Percentiles rank a stretch among this genome's conserved stretches.
phyloP scores from a whole-genome alignment of 2,329 filamentous ascomycete species.

The Paecilomyces fulvus region DNA sequence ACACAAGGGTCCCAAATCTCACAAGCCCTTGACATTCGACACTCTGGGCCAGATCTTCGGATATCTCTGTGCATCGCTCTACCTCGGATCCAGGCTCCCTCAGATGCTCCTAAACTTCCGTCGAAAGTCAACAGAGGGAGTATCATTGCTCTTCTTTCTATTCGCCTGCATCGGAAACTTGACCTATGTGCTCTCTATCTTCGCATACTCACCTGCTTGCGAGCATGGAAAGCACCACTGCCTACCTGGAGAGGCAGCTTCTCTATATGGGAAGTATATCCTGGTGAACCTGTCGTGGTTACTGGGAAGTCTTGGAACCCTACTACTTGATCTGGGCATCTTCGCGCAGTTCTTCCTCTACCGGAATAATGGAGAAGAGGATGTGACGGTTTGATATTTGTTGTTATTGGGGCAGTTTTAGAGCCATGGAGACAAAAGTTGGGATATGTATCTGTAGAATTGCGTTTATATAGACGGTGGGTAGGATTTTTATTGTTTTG shows the following conservation, averaged over 20 bases:
- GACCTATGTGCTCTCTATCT: conserved; percentile 84
- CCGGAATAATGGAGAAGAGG: conserved; percentile 30
- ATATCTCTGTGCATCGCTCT: conserved; percentile 81
- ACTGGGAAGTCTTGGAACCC: conserved; percentile 76
- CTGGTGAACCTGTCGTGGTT: conserved; percentile 88
- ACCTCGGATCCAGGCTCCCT: conserved; percentile 80
- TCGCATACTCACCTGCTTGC: conserved; percentile 78
- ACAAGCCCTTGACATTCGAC: conserved; percentile 54
- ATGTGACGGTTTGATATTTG: conserved; percentile 4
- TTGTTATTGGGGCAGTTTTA: not conserved
- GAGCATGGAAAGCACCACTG: conserved; percentile 40
- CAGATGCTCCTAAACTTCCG: conserved; percentile 89
- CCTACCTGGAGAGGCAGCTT: conserved; percentile 53
- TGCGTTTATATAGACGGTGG: not conserved
- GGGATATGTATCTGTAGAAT: not conserved
- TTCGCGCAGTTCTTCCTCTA: conserved; percentile 93
- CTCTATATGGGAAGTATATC: conserved; percentile 71
- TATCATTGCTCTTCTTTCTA: conserved; percentile 90
- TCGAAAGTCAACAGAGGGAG: conserved; percentile 85
- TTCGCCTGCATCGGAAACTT: conserved; percentile 94
- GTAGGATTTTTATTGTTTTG: not conserved
- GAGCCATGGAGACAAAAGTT: not conserved
- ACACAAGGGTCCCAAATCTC: not conserved
- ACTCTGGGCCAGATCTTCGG: conserved; percentile 82
- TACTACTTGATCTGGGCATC: conserved; percentile 75